Conservation (phyloP, 2,329 filamentous ascomycete species). For the Beauveria sp. region DNA sequence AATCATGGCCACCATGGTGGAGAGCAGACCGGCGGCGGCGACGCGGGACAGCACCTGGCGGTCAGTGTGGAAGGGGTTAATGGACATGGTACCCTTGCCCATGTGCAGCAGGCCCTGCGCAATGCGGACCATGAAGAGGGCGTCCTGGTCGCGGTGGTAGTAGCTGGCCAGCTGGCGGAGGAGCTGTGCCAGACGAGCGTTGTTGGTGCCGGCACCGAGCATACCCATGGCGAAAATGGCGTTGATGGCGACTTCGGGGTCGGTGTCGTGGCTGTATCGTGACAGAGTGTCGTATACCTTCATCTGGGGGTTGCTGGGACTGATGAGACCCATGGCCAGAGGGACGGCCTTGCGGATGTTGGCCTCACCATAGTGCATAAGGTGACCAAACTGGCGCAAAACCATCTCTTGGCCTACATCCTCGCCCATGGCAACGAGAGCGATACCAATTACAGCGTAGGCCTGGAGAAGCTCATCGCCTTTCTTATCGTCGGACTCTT, state of each 20-base stretch:
- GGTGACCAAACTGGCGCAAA: slow-evolving; percentile 88
- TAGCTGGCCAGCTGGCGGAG: slow-evolving; percentile 93
- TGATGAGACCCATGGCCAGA: slow-evolving; percentile 91
- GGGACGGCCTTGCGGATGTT: slow-evolving; percentile 97
- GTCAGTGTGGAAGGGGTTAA: slow-evolving; percentile 99
- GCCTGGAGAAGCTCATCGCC: slow-evolving; percentile 92
- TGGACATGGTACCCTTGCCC: slow-evolving; percentile 94
- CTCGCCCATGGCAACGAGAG: slow-evolving; percentile 94
- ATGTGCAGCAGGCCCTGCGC: slow-evolving; percentile 96
- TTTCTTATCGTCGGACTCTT: slow-evolving; percentile 90
- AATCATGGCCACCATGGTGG: slow-evolving; percentile 87
- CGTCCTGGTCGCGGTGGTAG: slow-evolving; percentile 94
- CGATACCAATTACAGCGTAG: slow-evolving; percentile 91
- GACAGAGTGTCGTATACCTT: slow-evolving; percentile 99
- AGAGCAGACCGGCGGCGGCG: slow-evolving; percentile 78
- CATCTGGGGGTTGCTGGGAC: slow-evolving; percentile 98
- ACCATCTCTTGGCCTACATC: slow-evolving; percentile 99
- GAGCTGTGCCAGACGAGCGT: slow-evolving; percentile 89
- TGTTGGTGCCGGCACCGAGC: slow-evolving; percentile 93
- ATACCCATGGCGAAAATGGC: slow-evolving; percentile 99
- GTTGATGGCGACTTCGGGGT: slow-evolving; percentile 96
- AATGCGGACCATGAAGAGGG: slow-evolving; percentile 98
- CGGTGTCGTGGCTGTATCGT: slow-evolving; percentile 95
- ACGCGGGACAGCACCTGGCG: slow-evolving; percentile 91
- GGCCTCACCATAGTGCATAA: slow-evolving; percentile 98